phyloP scores from a whole-genome alignment of 169 alveolate genomes.

The Theileria annulata region DNA sequence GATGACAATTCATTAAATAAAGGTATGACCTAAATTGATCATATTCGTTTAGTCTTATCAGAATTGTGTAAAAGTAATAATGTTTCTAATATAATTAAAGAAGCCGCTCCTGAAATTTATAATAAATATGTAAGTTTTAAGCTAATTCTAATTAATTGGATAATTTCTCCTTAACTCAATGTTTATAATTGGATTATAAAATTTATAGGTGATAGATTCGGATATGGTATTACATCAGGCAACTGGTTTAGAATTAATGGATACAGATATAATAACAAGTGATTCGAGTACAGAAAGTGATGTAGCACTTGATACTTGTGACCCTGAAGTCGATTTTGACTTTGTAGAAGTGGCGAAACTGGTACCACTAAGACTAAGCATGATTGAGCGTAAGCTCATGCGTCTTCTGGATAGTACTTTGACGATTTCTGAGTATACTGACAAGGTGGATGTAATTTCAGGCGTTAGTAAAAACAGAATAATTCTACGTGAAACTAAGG shows the following conservation, averaged over 20 bases:
- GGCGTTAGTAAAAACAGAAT: slow-evolving; percentile 77
- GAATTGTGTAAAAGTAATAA: slow-evolving; percentile 17
- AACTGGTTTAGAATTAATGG: slow-evolving; percentile 50
- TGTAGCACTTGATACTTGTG: slow-evolving; percentile 25
- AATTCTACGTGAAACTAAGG: slow-evolving; percentile 81
- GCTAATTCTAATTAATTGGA: background rate
- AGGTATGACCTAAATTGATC: slow-evolving; percentile 11
- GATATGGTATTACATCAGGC: slow-evolving; percentile 19
- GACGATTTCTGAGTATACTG: slow-evolving; percentile 88
- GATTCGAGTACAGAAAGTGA: slow-evolving; percentile 8
- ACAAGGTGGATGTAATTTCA: slow-evolving; percentile 80
- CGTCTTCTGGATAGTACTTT: slow-evolving; percentile 85
- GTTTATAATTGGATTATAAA: background rate
- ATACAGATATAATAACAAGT: background rate
- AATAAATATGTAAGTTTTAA: slow-evolving; percentile 32
- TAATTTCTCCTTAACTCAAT: background rate
- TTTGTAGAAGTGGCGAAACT: slow-evolving; percentile 42
- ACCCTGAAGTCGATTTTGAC: slow-evolving; percentile 15
- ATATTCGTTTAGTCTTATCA: slow-evolving; percentile 18
- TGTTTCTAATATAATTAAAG: slow-evolving; percentile 25
- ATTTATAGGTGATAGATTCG: slow-evolving; percentile 14
- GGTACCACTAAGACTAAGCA: slow-evolving; percentile 53
- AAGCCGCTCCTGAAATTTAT: slow-evolving; percentile 38
- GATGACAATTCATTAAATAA: slow-evolving; percentile 26
- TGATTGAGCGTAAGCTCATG: slow-evolving; percentile 79